Percentiles rank a stretch among this genome's conserved stretches.
phyloP scores from a whole-genome alignment of 495 filamentous ascomycete species.

The Ascodesmis nigricans region DNA sequence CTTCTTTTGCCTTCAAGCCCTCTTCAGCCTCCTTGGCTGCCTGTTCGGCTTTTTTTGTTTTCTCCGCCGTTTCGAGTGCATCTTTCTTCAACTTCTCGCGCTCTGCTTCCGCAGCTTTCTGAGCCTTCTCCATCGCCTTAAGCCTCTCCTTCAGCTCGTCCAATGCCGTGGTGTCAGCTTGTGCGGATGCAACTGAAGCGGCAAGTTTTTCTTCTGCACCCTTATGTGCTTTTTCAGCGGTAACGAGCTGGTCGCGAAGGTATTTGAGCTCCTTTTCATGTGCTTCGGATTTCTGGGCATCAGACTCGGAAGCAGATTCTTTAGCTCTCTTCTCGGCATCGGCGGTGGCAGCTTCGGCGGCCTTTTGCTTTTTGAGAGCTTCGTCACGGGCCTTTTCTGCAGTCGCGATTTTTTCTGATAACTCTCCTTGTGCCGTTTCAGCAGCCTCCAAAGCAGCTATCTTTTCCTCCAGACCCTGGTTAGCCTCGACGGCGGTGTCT shows the following conservation, averaged over 20 bases:
- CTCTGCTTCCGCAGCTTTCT: constrained; percentile 15
- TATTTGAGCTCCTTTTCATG: too few relatives aligned
- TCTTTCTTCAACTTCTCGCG: constrained; percentile 6
- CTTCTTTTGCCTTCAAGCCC: constrained; percentile 50
- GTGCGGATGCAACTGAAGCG: constrained; percentile 7
- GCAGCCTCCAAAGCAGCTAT: too few relatives aligned
- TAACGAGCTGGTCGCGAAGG: too few relatives aligned
- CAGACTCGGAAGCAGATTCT: too few relatives aligned
- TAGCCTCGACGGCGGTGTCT: constrained; percentile 4
- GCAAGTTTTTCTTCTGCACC: constrained; percentile 4
- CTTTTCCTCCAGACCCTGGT: constrained; percentile 3
- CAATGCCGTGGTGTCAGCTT: too few relatives aligned
- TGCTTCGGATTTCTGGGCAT: too few relatives aligned
- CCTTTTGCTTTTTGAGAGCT: constrained; percentile 7
- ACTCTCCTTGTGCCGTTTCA: constrained; percentile 1
- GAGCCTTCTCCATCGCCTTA: constrained; percentile 11
- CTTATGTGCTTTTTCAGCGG: background rate
- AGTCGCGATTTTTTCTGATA: background rate
- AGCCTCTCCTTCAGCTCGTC: constrained; percentile 13
- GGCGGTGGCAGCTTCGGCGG: constrained; percentile 4
- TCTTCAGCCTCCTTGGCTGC: constrained; percentile 39
- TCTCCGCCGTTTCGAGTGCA: constrained; percentile 17
- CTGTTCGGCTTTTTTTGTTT: constrained; percentile 17
- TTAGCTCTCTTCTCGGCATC: too few relatives aligned
- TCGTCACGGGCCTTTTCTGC: constrained; percentile 5